A percentile compares a stretch with the other conserved stretches of the same genome.
Conservation (phyloP, 768 basidiomycete species). For the Vararia minispora region DNA sequence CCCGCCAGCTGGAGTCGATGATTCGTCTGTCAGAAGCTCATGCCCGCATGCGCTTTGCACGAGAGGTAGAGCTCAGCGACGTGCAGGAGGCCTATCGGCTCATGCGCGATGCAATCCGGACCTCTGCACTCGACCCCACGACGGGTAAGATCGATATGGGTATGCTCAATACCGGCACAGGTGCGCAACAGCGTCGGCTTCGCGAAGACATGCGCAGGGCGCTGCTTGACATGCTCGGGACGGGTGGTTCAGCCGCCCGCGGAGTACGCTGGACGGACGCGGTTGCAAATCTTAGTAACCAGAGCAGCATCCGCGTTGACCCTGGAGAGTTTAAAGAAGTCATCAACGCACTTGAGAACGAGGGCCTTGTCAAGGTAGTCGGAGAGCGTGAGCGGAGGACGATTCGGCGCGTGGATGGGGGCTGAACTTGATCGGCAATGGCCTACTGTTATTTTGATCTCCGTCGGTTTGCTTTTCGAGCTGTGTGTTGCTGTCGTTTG, state of each 20-base stretch:
- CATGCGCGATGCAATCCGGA: constrained; percentile 93
- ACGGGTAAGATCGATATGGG: constrained; percentile 98
- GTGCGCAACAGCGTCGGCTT: constrained; percentile 73
- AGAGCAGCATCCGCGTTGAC: constrained; percentile 79
- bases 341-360: constrained; percentile 66
- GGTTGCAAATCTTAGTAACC: constrained; percentile 66
- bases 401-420: constrained; percentile 55
- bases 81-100: constrained; percentile 88
- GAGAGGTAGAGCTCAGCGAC: constrained; percentile 77
- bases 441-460: no score
- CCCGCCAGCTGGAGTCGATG: constrained; percentile 93
- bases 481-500: no score
- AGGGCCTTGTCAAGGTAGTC: constrained; percentile 76
- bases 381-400: constrained; percentile 81
- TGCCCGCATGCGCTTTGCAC: constrained; percentile 88
- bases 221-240: constrained; percentile 52
- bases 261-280: constrained; percentile 78
- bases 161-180: constrained; percentile 87
- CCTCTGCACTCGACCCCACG: constrained; percentile 89
- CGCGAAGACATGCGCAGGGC: constrained; percentile 87
- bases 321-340: constrained; percentile 73
- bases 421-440: constrained; percentile 9
- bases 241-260: constrained; percentile 29
- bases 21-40: constrained; percentile 95
- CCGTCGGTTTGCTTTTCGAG: no score